phyloP scores from a whole-genome alignment of 208 protist genomes.

The Novymonas esmeraldas region DNA sequence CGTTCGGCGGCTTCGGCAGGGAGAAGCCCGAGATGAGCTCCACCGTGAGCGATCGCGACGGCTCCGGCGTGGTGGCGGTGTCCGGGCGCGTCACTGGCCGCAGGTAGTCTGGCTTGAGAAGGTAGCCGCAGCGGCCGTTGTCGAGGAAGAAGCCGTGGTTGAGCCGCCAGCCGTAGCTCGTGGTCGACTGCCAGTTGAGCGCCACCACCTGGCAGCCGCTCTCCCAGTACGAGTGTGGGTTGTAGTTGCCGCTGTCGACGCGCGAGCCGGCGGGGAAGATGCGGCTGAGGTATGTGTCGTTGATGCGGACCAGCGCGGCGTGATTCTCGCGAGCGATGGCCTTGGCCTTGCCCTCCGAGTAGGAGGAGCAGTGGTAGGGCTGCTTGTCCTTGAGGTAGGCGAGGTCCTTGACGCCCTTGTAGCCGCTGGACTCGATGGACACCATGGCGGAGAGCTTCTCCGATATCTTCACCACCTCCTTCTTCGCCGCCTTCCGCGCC shows the following conservation, averaged over 20 bases:
- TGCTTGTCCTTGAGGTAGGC: conserved; percentile 53
- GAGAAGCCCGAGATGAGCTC: conserved; percentile 78
- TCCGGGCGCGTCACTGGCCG: conserved; percentile 18
- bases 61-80: background rate
- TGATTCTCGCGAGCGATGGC: conserved; percentile 36
- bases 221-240: conserved; percentile 80
- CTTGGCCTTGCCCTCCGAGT: conserved; percentile 68
- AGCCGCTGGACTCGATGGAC: conserved; percentile 68
- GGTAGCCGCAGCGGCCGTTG: conserved; percentile 94
- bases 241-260: conserved; percentile 93
- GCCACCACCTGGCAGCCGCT: conserved; percentile 89
- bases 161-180: conserved; percentile 62
- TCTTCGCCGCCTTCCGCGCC: conserved; percentile 22
- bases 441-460: conserved; percentile 54
- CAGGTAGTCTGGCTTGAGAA: conserved; percentile 91
- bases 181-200: conserved; percentile 91
- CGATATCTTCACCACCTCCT: conserved; percentile 31
- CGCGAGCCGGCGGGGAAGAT: conserved; percentile 93
- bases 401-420: conserved; percentile 61
- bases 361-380: conserved; percentile 69
- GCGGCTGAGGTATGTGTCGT: conserved; percentile 77
- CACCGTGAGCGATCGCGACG: conserved; percentile 43
- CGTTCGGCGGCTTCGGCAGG: conserved; percentile 55
- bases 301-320: conserved; percentile 53
- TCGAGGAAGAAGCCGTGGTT: conserved; percentile 91